Evolutionary conservation across 148 eudicot genomes (phyloP).

Genomic region (Chenopodium suecicum): DNA sequence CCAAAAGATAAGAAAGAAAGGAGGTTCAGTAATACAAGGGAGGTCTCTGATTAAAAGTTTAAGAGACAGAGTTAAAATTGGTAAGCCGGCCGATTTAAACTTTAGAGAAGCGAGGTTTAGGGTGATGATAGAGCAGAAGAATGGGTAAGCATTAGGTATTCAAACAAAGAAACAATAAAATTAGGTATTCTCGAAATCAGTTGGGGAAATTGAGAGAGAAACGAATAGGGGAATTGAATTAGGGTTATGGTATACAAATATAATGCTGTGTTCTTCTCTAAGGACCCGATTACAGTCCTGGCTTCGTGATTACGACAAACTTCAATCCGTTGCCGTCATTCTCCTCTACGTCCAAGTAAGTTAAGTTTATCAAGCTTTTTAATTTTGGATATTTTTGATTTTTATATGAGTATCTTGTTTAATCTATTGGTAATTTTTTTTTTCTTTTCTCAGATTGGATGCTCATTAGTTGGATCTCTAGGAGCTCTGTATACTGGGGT

Average conservation of each 20-base stretch:
- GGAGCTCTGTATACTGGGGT: conserved; percentile 85
- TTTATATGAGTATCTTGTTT: no score
- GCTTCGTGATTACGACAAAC: conserved; percentile 81
- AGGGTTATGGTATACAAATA: conserved; percentile 26
- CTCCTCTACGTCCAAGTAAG: conserved; percentile 67
- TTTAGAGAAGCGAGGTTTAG: no score
- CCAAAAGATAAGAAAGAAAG: no score
- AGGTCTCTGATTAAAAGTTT: no score
- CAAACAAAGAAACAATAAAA: no score
- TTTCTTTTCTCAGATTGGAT: conserved; percentile 53
- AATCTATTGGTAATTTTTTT: no score
- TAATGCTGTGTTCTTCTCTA: conserved; percentile 67
- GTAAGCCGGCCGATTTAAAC: no score
- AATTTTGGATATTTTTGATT: no score
- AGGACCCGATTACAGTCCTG: conserved; percentile 56
- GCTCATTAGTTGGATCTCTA: conserved; percentile 84
- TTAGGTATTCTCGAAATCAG: not conserved
- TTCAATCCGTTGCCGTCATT: conserved; percentile 63
- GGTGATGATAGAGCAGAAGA: no score
- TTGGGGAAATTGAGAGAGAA: not conserved
- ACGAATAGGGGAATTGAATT: not conserved
- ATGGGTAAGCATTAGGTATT: no score
- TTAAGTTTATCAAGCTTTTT: not conserved
- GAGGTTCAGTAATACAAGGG: no score
- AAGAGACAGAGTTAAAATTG: no score